These are phyloP conservation scores for Globisporangium acanthophoron DNA, from an alignment of 352 stramenopile genomes.

Conservation along the genomic window DNA sequence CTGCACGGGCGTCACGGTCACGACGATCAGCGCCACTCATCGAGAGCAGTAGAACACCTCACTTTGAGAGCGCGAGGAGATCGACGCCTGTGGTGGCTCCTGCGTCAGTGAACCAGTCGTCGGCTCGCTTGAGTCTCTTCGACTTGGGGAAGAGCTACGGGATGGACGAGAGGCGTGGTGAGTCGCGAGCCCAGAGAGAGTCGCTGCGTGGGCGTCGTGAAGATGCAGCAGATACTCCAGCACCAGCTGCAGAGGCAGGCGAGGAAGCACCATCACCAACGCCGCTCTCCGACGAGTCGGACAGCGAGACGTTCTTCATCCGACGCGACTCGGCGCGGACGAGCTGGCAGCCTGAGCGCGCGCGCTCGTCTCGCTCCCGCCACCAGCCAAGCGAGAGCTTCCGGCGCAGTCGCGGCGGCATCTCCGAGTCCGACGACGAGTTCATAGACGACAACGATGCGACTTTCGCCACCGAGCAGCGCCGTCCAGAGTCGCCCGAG, in stretches of 20 bases:
- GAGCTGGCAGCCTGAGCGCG: not conserved
- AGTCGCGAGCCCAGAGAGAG: not conserved
- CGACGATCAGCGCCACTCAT: not conserved
- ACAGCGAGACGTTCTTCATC: slow-evolving; percentile 18
- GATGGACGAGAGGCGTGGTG: slow-evolving; percentile 7
- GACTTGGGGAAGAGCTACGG: slow-evolving; percentile 32
- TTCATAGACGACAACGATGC: no score
- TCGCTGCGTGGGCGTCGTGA: no score
- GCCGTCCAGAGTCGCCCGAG: no score
- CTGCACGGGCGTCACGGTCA: not conserved
- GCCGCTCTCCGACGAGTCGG: slow-evolving; percentile 4
- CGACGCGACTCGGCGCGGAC: slow-evolving; percentile 13
- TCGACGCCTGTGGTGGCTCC: not conserved
- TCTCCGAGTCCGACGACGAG: not conserved
- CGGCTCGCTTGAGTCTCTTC: slow-evolving; percentile 32
- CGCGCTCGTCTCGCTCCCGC: no score
- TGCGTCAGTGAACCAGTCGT: slow-evolving; percentile 10
- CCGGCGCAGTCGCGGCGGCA: slow-evolving; percentile 1
- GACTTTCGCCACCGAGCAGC: no score
- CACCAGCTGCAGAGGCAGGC: not conserved
- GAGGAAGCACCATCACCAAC: not conserved
- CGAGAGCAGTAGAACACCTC: not conserved
- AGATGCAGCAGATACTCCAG: not conserved
- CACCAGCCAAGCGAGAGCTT: slow-evolving; percentile 1
- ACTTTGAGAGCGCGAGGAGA: not conserved